Conservation (phyloP, 257 asterid genomes). For the Solanum sitiens region DNA sequence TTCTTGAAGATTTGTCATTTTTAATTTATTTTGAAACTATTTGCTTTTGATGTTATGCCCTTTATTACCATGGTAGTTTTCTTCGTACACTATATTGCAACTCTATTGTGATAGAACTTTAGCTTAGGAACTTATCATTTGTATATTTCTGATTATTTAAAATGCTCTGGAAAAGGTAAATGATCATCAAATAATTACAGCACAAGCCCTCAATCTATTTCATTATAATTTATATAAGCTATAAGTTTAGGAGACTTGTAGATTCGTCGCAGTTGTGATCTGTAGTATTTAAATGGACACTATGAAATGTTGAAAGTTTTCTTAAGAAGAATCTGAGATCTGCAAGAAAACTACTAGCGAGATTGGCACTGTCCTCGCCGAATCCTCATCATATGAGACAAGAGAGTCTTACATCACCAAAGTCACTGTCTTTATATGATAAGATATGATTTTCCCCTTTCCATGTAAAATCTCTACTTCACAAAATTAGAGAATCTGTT, state of each 20-base stretch:
- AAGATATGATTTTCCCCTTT: not conserved
- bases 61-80: not conserved
- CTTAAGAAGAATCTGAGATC: not conserved
- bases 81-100: not conserved
- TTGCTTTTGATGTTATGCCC: not conserved
- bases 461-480: not conserved
- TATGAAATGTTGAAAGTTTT: not conserved
- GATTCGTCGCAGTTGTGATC: not conserved
- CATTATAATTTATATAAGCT: not conserved
- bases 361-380: not conserved
- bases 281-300: not conserved
- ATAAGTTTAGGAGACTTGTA: not conserved
- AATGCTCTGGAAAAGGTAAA: not conserved
- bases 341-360: not conserved
- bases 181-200: not conserved
- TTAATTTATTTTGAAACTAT: not conserved
- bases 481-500: not conserved
- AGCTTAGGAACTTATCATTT: not conserved
- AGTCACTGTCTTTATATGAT: not conserved
- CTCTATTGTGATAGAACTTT: not conserved
- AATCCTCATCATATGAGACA: not conserved
- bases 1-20: not conserved
- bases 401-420: not conserved
- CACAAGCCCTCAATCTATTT: not conserved
- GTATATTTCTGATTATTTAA: not conserved